These are phyloP conservation scores for Sambucus nigra DNA, from an alignment of 129 eudicot species.

Conservation along the genomic window DNA sequence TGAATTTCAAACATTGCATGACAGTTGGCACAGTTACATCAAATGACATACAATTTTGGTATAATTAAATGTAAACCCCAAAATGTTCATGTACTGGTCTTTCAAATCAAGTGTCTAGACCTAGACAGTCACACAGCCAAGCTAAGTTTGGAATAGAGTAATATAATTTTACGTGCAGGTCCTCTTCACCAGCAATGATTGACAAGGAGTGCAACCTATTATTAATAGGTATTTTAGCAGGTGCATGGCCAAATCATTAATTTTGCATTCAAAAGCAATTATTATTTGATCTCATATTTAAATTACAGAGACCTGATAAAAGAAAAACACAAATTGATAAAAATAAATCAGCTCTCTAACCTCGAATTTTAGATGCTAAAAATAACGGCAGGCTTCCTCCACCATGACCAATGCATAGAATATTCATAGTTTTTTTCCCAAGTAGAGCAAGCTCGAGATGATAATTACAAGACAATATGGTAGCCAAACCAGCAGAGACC, in stretches of 20 bases:
- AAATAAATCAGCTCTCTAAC: constrained; percentile 20
- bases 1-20: no score
- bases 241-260: no score
- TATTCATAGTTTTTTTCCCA: constrained; percentile 49
- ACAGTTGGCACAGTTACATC: no score
- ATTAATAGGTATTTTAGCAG: background rate
- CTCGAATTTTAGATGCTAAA: constrained; percentile 67
- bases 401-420: constrained; percentile 91
- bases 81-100: no score
- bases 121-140: background rate
- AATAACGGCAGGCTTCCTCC: constrained; percentile 95
- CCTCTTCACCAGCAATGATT: background rate
- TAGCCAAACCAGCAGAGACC: constrained; percentile 73
- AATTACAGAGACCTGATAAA: background rate
- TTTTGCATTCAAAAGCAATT: background rate
- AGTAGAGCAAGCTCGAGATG: constrained; percentile 44
- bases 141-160: background rate
- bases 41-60: no score
- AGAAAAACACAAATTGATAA: background rate
- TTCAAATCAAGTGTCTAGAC: background rate
- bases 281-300: background rate
- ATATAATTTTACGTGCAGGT: background rate
- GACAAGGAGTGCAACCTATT: background rate
- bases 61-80: no score
- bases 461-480: constrained; percentile 43